Conservation (phyloP, 768 basidiomycete genomes). For the Cystobasidium tubakii region DNA sequence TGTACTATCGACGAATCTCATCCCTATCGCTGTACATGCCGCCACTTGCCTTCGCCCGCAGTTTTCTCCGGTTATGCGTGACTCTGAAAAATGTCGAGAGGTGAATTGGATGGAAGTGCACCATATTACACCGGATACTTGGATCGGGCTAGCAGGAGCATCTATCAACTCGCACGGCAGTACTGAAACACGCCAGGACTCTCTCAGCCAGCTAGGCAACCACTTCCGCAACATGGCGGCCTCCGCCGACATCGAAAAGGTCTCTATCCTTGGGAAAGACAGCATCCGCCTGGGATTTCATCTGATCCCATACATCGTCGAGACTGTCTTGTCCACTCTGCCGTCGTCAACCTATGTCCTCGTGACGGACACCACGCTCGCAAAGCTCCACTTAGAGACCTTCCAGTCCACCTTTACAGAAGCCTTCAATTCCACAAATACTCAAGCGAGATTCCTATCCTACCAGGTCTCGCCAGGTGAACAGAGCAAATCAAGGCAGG, state of each 20-base stretch:
- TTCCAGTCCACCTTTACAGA: conserved; percentile 64
- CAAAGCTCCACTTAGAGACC: conserved; percentile 64
- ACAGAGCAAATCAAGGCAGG: conserved; percentile 79
- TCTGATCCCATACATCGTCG: conserved; percentile 74
- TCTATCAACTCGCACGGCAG: too few species aligned
- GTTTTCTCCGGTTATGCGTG: too few species aligned
- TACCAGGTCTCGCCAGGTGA: conserved; percentile 84
- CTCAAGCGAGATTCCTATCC: conserved; percentile 59
- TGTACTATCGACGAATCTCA: too few species aligned
- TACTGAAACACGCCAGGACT: too few species aligned
- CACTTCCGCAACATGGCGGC: background rate
- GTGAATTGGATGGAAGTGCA: too few species aligned
- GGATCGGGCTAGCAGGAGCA: too few species aligned
- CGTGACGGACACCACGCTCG: conserved; percentile 86
- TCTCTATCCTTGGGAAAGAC: conserved; percentile 76
- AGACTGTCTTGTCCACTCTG: conserved; percentile 42
- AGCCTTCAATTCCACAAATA: conserved; percentile 49
- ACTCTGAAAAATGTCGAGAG: too few species aligned
- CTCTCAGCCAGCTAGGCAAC: background rate
- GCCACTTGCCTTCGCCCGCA: too few species aligned
- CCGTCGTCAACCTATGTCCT: conserved; percentile 62
- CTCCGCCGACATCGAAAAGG: conserved; percentile 60
- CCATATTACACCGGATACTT: too few species aligned
- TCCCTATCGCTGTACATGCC: too few species aligned
- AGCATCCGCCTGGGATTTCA: conserved; percentile 92